These are phyloP conservation scores for Groenewaldozyma sp. DNA, from an alignment of 1,139 yeast genomes.

Conservation along the genomic window DNA sequence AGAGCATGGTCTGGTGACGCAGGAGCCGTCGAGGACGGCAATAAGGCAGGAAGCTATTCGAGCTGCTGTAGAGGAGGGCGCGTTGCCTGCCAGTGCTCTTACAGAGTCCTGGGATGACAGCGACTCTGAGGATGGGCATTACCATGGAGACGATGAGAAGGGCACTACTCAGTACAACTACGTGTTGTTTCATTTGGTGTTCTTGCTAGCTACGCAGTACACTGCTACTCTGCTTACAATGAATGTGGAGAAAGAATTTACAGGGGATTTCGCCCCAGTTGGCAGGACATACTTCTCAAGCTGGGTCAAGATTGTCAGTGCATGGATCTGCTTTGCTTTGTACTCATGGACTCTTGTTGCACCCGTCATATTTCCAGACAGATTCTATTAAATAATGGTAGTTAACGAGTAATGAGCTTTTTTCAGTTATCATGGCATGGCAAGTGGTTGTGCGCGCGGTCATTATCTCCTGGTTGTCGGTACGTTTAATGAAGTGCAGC, in stretches of 20 bases:
- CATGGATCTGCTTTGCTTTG: conserved; percentile 82
- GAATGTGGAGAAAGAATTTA: conserved; percentile 76
- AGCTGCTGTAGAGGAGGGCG: conserved; percentile 92
- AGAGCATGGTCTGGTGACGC: conserved; percentile 32
- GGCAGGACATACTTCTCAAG: conserved; percentile 94
- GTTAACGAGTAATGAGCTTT: too few species aligned
- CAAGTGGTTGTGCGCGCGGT: too few species aligned
- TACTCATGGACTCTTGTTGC: conserved; percentile 91
- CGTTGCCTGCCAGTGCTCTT: conserved; percentile 87
- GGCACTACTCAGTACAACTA: conserved; percentile 75
- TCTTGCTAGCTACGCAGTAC: conserved; percentile 94
- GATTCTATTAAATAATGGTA: too few species aligned
- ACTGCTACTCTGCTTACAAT: conserved; percentile 89
- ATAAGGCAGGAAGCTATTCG: conserved; percentile 82
- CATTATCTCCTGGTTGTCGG: too few species aligned
- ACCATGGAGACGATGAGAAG: conserved; percentile 48
- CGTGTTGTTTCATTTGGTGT: conserved; percentile 78
- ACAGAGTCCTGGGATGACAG: conserved; percentile 51
- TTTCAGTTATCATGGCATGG: too few species aligned
- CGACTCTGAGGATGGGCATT: conserved; percentile 27
- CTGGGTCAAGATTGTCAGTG: conserved; percentile 86
- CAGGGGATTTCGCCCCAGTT: conserved; percentile 90
- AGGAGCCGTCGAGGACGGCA: conserved; percentile 59
- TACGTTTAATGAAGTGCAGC: too few species aligned
- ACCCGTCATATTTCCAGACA: conserved; percentile 82